phyloP scores from a whole-genome alignment of 495 filamentous ascomycete species.

The Neurospora hispaniola region DNA sequence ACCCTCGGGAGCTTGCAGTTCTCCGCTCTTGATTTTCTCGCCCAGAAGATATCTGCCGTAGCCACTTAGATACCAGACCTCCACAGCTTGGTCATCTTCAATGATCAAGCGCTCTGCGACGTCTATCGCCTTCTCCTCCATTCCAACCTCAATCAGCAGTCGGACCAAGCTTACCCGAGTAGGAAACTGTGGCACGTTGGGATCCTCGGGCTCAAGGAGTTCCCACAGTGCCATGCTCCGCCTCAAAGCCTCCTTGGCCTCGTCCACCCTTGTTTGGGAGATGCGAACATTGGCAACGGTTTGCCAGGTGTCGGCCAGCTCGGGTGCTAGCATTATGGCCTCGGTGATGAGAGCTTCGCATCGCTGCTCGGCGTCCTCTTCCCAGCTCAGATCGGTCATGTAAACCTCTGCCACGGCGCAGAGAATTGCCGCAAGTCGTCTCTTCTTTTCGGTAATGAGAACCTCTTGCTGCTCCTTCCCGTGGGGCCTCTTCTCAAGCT shows the following conservation, averaged over 20 bases:
- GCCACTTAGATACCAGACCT: constrained; percentile 93
- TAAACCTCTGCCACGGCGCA: constrained; percentile 90
- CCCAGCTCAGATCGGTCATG: constrained; percentile 95
- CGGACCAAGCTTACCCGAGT: constrained; percentile 72
- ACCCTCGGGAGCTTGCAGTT: constrained; percentile 18
- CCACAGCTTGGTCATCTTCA: constrained; percentile 88
- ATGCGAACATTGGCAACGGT: constrained; percentile 90
- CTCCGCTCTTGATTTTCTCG: constrained; percentile 46
- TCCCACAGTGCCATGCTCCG: constrained; percentile 72
- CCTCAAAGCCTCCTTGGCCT: constrained; percentile 67
- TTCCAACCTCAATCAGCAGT: constrained; percentile 77
- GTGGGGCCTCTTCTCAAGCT: constrained; percentile 19
- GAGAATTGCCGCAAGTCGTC: constrained; percentile 71
- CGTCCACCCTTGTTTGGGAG: constrained; percentile 65
- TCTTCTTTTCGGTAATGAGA: constrained; percentile 54
- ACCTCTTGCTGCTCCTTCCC: constrained; percentile 33
- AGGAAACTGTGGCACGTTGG: constrained; percentile 67
- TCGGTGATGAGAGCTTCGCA: constrained; percentile 84
- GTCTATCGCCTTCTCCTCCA: constrained; percentile 74
- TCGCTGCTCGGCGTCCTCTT: constrained; percentile 71
- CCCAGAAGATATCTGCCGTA: constrained; percentile 78
- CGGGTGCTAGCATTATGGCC: constrained; percentile 64
- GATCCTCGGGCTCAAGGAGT: constrained; percentile 54
- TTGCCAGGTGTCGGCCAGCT: constrained; percentile 74
- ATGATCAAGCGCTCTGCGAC: constrained; percentile 72